These are phyloP conservation scores for Colletotrichum lindemuthianum DNA, from an alignment of 2,329 filamentous ascomycete genomes.

Conservation along the genomic window DNA sequence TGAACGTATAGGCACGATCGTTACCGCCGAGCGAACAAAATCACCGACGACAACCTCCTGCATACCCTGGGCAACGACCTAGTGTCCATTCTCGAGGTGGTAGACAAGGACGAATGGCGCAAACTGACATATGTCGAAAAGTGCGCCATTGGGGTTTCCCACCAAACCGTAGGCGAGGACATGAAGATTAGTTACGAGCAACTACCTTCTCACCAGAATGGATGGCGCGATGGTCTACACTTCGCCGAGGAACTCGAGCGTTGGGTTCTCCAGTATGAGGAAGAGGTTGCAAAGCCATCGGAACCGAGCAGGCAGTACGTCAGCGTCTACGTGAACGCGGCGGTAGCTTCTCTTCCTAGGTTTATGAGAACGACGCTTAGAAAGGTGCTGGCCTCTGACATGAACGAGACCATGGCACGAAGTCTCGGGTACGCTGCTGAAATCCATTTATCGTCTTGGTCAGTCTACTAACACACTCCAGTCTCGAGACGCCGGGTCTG, in stretches of 20 bases:
- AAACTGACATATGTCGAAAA: conserved; percentile 62
- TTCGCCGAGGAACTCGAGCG: conserved; percentile 60
- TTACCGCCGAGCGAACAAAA: conserved; percentile 67
- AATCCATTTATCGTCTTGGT: background rate
- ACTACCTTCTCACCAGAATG: conserved; percentile 51
- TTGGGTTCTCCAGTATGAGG: conserved; percentile 63
- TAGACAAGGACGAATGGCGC: conserved; percentile 67
- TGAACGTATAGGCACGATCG: conserved; percentile 52
- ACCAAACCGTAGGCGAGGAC: conserved; percentile 65
- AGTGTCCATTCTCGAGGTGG: conserved; percentile 64
- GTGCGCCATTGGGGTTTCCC: conserved; percentile 66
- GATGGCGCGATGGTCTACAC: conserved; percentile 60
- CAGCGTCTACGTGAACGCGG: conserved; percentile 45
- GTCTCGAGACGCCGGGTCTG: conserved; percentile 14
- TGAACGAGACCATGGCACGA: conserved; percentile 34
- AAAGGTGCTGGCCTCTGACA: conserved; percentile 27
- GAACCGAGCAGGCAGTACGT: conserved; percentile 47
- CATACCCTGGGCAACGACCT: conserved; percentile 71
- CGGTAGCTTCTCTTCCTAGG: conserved; percentile 38
- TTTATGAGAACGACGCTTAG: conserved; percentile 29
- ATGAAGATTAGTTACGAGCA: conserved; percentile 61
- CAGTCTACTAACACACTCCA: background rate
- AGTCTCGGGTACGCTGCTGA: conserved; percentile 24
- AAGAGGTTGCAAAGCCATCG: conserved; percentile 42
- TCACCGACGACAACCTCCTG: conserved; percentile 70